These are phyloP conservation scores for Taphrina pruni DNA, from an alignment of 1,139 yeast species.

Conservation along the genomic window DNA sequence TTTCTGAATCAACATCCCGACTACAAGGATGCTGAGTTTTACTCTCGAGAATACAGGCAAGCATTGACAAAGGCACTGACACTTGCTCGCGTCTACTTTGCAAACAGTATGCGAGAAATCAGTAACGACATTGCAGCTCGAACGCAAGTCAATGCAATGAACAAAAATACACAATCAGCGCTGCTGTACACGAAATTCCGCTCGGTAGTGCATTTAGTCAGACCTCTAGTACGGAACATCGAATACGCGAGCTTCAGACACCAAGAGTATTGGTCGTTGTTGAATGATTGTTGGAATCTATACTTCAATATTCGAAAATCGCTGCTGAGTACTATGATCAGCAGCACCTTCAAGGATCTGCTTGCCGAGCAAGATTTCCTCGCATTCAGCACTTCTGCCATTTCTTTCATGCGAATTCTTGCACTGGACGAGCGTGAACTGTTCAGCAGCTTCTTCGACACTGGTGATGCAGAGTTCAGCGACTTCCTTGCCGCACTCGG, in stretches of 20 bases:
- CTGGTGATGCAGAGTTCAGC: slow-evolving; percentile 54
- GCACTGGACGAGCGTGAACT: slow-evolving; percentile 67
- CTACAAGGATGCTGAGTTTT: slow-evolving; percentile 73
- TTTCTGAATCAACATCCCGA: slow-evolving; percentile 57
- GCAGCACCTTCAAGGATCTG: slow-evolving; percentile 46
- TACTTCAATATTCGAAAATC: slow-evolving; percentile 65
- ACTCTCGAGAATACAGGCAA: slow-evolving; percentile 75
- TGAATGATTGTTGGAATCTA: slow-evolving; percentile 66
- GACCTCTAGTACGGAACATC: slow-evolving; percentile 60
- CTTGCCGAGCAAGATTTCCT: slow-evolving; percentile 48
- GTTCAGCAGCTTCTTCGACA: slow-evolving; percentile 62
- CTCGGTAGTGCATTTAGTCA: slow-evolving; percentile 56
- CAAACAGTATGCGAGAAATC: slow-evolving; percentile 60
- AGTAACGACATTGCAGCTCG: slow-evolving; percentile 56
- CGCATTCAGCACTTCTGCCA: slow-evolving; percentile 60
- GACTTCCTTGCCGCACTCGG: slow-evolving; percentile 67
- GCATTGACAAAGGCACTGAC: slow-evolving; percentile 85
- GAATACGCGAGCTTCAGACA: slow-evolving; percentile 58
- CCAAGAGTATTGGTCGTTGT: slow-evolving; percentile 69
- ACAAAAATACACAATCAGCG: slow-evolving; percentile 59
- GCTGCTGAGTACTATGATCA: slow-evolving; percentile 58
- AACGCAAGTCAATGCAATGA: slow-evolving; percentile 50
- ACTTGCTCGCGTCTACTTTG: slow-evolving; percentile 70
- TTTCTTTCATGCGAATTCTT: slow-evolving; percentile 64
- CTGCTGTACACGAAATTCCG: slow-evolving; percentile 68